Percentiles rank a stretch among this genome's conserved stretches.
Evolutionary conservation across 2,329 filamentous ascomycete species (phyloP).

Genomic region (Penicillium paneum): DNA sequence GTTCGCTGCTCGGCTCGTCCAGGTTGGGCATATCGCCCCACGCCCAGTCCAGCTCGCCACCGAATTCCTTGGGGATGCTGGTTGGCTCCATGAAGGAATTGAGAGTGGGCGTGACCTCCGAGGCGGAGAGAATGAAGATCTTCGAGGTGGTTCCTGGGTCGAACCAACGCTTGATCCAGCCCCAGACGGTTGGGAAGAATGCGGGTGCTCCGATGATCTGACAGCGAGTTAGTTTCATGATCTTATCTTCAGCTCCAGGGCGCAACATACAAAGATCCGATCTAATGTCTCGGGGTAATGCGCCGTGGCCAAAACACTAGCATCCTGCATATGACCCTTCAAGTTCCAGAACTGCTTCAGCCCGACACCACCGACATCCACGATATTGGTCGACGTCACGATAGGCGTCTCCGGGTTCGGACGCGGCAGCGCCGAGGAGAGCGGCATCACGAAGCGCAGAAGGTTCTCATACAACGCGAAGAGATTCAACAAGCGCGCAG

Average conservation of each 20-base stretch:
- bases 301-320: slow-evolving; percentile 80
- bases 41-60: slow-evolving; percentile 76
- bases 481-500: slow-evolving; percentile 74
- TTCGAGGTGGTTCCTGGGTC: slow-evolving; percentile 91
- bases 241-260: neutral
- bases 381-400: slow-evolving; percentile 89
- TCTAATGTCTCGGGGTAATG: slow-evolving; percentile 95
- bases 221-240: neutral
- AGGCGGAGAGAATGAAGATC: slow-evolving; percentile 79
- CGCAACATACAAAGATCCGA: slow-evolving; percentile 61
- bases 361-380: slow-evolving; percentile 84
- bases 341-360: slow-evolving; percentile 95
- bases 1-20: slow-evolving; percentile 51
- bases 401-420: slow-evolving; percentile 77
- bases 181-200: slow-evolving; percentile 89
- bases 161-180: slow-evolving; percentile 95
- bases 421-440: slow-evolving; percentile 76
- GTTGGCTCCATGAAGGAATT: slow-evolving; percentile 74
- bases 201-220: slow-evolving; percentile 81
- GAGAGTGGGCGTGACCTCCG: slow-evolving; percentile 74
- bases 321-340: slow-evolving; percentile 90
- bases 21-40: slow-evolving; percentile 73
- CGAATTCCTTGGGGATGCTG: slow-evolving; percentile 87
- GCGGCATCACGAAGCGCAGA: slow-evolving; percentile 78
- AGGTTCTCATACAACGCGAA: slow-evolving; percentile 94